phyloP scores from a whole-genome alignment of 2,329 filamentous ascomycete genomes.

The Botryosphaeria agaves region DNA sequence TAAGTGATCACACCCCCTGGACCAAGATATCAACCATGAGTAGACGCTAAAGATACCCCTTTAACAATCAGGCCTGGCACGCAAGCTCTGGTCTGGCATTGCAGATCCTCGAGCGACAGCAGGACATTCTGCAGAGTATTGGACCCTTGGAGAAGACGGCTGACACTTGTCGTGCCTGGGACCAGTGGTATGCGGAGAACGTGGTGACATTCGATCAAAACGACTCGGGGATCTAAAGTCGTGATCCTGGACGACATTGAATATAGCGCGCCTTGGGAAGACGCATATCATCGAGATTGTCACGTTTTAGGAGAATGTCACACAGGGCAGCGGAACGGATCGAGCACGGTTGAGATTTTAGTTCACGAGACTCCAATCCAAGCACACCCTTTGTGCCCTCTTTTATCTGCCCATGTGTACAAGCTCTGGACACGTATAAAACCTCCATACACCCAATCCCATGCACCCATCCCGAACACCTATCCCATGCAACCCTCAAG shows the following conservation, averaged over 20 bases:
- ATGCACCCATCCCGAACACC: too few relatives aligned
- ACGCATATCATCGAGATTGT: too few relatives aligned
- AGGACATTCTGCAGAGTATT: background rate
- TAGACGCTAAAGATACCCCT: background rate
- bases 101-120: conserved; percentile 1
- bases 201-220: background rate
- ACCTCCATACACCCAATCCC: too few relatives aligned
- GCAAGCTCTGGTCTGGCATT: conserved; percentile 1
- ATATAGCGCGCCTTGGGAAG: too few relatives aligned
- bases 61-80: conserved; percentile 1
- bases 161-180: background rate
- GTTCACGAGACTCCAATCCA: too few relatives aligned
- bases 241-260: background rate
- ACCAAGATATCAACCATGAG: background rate
- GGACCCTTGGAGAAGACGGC: background rate
- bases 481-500: too few relatives aligned
- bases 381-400: too few relatives aligned
- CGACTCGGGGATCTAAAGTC: conserved; percentile 1
- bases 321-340: too few relatives aligned
- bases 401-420: too few relatives aligned
- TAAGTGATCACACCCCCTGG: background rate
- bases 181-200: background rate
- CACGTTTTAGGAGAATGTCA: too few relatives aligned
- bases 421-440: too few relatives aligned
- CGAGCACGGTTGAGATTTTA: too few relatives aligned